Evolutionary conservation across 306 rosid genomes (phyloP), one percentile per base, ranked within the genome.

Genomic region (Acacia acuminata): DNA sequence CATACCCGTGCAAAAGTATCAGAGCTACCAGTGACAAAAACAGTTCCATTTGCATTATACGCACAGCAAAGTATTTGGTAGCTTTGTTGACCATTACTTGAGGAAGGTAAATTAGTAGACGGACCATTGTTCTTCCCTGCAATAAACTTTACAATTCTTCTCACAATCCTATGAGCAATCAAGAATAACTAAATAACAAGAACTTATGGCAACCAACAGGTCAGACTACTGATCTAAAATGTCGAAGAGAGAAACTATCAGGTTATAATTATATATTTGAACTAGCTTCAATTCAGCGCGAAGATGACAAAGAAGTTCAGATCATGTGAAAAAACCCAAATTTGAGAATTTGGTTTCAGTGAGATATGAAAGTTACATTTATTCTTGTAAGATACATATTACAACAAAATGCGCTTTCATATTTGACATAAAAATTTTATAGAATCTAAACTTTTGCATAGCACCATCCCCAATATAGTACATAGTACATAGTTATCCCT

Each of bases 21-120:
- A 58, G 98, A 90, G 86, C 98, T 94, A 72, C 97, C 98, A 42
- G 97, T 94, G 78, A 94, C 98, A 91, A 94, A 94, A 81, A 90
- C 92, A 63, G 98, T 89, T 73, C 98, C 98, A 75, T 86, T 92
- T 66, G 97, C 98, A 67, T 94, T 94, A 86, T 83, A 94, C 79
- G 95, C 92, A 87, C 98, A 94, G 60, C 98, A 94, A 85, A 94
- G 95, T 90, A 94, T 89, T 68, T 92, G 98, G 86, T 67, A 84
- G 83, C 87, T 87, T 48, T 81, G 95, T 63, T 85, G 89, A 75
- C 78, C 90, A 87, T 85, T 91, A 76, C 89, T 91, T 76, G 93
- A 87, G 64, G 94, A 91, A 5, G 94, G 82, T 78, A 87, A 86
- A 88, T 84, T 80, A 85, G 84, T 80, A 67, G 88, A 72, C 44